phyloP scores from a whole-genome alignment of 139 green algal genomes.

The Mesotaenium endlicherianum region DNA sequence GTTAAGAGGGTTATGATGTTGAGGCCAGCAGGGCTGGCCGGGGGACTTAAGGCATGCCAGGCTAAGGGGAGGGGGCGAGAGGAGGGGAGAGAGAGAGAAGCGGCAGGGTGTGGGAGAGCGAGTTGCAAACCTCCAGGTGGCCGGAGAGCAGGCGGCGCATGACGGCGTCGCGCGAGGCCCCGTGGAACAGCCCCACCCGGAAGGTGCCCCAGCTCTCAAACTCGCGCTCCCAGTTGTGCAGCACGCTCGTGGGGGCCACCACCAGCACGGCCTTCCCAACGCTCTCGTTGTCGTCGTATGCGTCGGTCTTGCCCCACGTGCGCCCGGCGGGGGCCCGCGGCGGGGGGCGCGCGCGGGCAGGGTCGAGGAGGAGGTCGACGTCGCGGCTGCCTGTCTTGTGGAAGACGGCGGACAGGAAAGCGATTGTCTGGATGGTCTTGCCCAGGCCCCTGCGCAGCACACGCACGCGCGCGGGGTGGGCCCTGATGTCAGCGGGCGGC shows the following conservation, averaged over 20 bases:
- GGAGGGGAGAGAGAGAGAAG: too few relatives aligned
- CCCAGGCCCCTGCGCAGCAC: constrained; percentile 52
- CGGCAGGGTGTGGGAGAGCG: too few relatives aligned
- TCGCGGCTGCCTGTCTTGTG: constrained; percentile 54
- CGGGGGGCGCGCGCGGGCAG: background rate
- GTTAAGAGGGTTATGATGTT: too few relatives aligned
- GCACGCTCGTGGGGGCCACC: constrained; percentile 62
- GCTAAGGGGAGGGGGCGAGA: too few relatives aligned
- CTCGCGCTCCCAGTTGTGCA: constrained; percentile 71
- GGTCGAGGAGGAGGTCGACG: background rate
- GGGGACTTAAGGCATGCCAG: too few relatives aligned
- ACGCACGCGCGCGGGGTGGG: background rate
- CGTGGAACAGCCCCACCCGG: constrained; percentile 15
- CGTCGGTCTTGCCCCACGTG: background rate
- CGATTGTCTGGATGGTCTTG: constrained; percentile 78
- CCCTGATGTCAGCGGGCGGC: too few relatives aligned
- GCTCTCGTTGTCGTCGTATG: background rate
- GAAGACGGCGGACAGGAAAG: constrained; percentile 67
- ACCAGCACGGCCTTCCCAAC: constrained; percentile 62
- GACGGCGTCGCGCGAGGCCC: too few relatives aligned
- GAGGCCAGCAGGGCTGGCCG: too few relatives aligned
- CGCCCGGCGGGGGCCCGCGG: background rate
- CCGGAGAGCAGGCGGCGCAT: too few relatives aligned
- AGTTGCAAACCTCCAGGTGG: too few relatives aligned
- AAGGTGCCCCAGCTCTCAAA: constrained; percentile 60